A percentile compares a stretch with the other conserved stretches of the same genome.
Evolutionary conservation across 2,329 filamentous ascomycete species (phyloP).

Genomic region (Chaetoscypha palmicola): DNA sequence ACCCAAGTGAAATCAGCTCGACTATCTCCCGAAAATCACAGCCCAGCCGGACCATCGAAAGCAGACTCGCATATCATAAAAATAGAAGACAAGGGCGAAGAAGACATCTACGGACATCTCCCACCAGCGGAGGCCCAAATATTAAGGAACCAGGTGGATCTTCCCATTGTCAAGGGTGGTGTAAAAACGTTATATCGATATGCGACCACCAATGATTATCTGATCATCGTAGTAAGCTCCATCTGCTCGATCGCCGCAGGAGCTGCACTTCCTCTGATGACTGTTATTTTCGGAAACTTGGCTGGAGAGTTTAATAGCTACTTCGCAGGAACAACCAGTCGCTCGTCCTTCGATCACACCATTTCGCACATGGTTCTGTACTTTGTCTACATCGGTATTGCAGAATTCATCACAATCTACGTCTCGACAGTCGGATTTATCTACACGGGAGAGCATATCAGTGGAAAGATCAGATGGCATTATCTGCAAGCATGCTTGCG

Average conservation of each 20-base stretch:
- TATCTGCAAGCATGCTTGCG: constrained; percentile 79
- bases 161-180: constrained; percentile 57
- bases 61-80: constrained; percentile 30
- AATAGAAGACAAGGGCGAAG: constrained; percentile 29
- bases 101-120: constrained; percentile 55
- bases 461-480: constrained; percentile 69
- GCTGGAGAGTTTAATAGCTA: constrained; percentile 60
- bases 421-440: constrained; percentile 84
- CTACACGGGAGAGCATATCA: constrained; percentile 74
- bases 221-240: constrained; percentile 44
- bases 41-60: constrained; percentile 49
- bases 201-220: constrained; percentile 43
- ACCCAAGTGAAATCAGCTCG: constrained; percentile 39
- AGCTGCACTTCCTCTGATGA: constrained; percentile 49
- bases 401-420: constrained; percentile 71
- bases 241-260: constrained; percentile 52
- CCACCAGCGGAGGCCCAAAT: constrained; percentile 59
- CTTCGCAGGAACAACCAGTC: constrained; percentile 44
- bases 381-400: constrained; percentile 79
- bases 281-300: constrained; percentile 68
- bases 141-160: constrained; percentile 60
- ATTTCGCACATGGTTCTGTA: constrained; percentile 65
- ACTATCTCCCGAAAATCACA: constrained; percentile 51
- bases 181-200: constrained; percentile 53
- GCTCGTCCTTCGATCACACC: constrained; percentile 50